Evolutionary conservation across 371 early-diverging fungal species (phyloP).

Genomic region (Fennellomyces sp.): DNA sequence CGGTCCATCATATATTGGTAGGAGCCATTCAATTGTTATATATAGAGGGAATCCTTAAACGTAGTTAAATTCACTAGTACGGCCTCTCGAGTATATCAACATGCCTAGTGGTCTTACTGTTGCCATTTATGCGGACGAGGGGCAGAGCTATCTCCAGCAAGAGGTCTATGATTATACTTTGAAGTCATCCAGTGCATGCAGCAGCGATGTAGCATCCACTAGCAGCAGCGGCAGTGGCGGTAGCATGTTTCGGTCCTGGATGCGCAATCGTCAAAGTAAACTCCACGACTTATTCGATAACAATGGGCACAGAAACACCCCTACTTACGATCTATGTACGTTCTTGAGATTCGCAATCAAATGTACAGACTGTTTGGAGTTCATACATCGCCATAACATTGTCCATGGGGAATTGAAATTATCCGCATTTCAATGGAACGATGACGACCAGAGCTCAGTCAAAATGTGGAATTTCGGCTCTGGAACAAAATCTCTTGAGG

Average conservation of each 20-base stretch:
- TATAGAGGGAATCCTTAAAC: too few species aligned
- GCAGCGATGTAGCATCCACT: not conserved
- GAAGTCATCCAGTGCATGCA: too few species aligned
- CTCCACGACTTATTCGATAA: not conserved
- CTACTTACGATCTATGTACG: constrained; percentile 33
- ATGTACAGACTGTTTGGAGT: constrained; percentile 45
- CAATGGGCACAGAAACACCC: not conserved
- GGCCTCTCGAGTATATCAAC: constrained; percentile 40
- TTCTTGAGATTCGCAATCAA: constrained; percentile 49
- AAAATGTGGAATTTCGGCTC: constrained; percentile 49
- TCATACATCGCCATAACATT: constrained; percentile 43
- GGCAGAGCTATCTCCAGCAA: constrained; percentile 19
- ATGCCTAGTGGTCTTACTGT: constrained; percentile 40
- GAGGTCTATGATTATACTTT: too few species aligned
- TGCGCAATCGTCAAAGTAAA: not conserved
- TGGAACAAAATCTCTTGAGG: constrained; percentile 36
- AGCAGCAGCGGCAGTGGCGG: too few species aligned
- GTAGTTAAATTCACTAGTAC: too few species aligned
- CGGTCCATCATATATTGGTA: not conserved
- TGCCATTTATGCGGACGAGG: constrained; percentile 43
- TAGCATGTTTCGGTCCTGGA: not conserved
- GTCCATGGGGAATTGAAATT: constrained; percentile 47
- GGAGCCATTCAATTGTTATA: too few species aligned
- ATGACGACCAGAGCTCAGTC: constrained; percentile 29
- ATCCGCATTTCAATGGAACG: constrained; percentile 45